These are phyloP conservation scores for Wickerhamomyces sp. DNA, from an alignment of 1,139 yeast species.

Conservation along the genomic window DNA sequence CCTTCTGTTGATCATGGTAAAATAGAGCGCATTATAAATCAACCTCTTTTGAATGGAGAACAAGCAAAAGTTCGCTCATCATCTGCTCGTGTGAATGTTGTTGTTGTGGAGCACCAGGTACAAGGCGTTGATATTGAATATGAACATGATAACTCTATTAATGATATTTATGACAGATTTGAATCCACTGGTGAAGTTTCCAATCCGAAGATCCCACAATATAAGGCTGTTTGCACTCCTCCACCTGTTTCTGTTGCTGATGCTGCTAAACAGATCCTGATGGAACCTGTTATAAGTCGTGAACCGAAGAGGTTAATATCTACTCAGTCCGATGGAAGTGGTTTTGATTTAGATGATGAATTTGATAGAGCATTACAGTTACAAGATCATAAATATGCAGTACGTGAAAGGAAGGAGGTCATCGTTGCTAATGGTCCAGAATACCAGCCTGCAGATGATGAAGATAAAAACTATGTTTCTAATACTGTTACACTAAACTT, in stretches of 20 bases:
- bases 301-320: conserved; percentile 29
- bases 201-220: neutral
- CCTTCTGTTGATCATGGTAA: conserved; percentile 15
- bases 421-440: conserved; percentile 26
- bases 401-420: conserved; percentile 28
- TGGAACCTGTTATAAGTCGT: conserved; percentile 27
- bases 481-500: too few relatives aligned
- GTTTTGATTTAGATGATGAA: conserved; percentile 35
- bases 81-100: conserved; percentile 14
- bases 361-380: conserved; percentile 31
- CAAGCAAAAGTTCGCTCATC: conserved; percentile 14
- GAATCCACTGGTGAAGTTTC: neutral
- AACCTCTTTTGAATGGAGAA: conserved; percentile 8
- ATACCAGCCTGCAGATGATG: neutral
- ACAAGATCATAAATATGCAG: conserved; percentile 30
- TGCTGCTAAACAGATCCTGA: conserved; percentile 27
- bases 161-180: conserved; percentile 1
- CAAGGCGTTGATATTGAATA: conserved; percentile 21
- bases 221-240: neutral
- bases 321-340: conserved; percentile 33
- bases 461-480: neutral
- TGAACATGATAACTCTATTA: conserved; percentile 15
- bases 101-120: conserved; percentile 15
- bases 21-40: conserved; percentile 13
- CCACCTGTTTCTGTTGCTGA: conserved; percentile 13